A percentile compares a stretch with the other conserved stretches of the same genome.
phyloP scores from a whole-genome alignment of 2,329 filamentous ascomycete genomes.

The Thielaviopsis musarum region DNA sequence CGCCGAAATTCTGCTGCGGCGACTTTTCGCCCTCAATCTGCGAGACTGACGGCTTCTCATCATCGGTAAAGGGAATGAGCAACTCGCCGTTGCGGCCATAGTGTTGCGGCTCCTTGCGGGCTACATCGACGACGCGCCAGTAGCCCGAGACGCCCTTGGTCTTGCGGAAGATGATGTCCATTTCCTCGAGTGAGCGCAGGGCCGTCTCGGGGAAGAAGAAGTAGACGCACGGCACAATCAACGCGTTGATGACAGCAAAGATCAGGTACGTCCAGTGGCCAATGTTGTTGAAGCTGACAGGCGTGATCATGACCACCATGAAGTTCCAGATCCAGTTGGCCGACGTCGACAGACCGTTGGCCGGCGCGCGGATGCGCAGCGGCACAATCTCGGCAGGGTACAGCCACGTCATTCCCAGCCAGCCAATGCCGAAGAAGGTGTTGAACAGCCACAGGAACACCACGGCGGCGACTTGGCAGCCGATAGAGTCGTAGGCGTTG shows the following conservation, averaged over 20 bases:
- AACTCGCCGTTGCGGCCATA: slow-evolving; percentile 44
- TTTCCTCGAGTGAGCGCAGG: slow-evolving; percentile 21
- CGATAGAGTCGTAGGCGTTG: slow-evolving; percentile 21
- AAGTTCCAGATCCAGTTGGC: slow-evolving; percentile 50
- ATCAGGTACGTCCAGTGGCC: slow-evolving; percentile 45
- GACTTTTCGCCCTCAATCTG: slow-evolving; percentile 5
- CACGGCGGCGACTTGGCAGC: slow-evolving; percentile 41
- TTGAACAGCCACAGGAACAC: slow-evolving; percentile 52
- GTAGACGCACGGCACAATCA: slow-evolving; percentile 41
- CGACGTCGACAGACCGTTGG: slow-evolving; percentile 36
- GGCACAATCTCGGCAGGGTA: slow-evolving; percentile 52
- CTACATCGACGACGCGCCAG: slow-evolving; percentile 22
- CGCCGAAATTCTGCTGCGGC: background rate
- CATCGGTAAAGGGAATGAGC: slow-evolving; percentile 29
- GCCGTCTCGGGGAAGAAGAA: slow-evolving; percentile 77
- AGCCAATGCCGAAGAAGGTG: slow-evolving; percentile 31
- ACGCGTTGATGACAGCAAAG: slow-evolving; percentile 39
- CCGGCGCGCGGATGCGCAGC: slow-evolving; percentile 46
- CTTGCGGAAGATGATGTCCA: slow-evolving; percentile 36
- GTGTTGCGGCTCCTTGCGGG: slow-evolving; percentile 31
- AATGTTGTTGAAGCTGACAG: slow-evolving; percentile 40
- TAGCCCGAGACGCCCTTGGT: slow-evolving; percentile 26
- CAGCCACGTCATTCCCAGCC: slow-evolving; percentile 37
- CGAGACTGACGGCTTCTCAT: slow-evolving; percentile 19
- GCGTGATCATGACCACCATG: slow-evolving; percentile 45